These are phyloP conservation scores for Aspergillus aculeatinus DNA, from an alignment of 2,329 filamentous ascomycete species.

Conservation along the genomic window DNA sequence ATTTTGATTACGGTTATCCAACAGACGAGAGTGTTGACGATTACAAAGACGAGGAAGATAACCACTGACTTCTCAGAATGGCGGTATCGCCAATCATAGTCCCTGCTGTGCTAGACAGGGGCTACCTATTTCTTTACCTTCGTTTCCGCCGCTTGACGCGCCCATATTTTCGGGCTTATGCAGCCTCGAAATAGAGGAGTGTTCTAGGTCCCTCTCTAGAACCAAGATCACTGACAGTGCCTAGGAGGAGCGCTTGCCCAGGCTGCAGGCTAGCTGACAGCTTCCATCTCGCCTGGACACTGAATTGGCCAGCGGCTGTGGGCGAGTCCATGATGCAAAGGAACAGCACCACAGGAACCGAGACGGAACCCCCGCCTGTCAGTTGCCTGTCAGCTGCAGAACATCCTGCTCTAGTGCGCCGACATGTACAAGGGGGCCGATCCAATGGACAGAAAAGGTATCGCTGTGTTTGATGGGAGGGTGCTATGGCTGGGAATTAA, in stretches of 20 bases:
- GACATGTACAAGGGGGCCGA: neutral
- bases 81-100: neutral
- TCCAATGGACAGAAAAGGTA: neutral
- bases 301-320: neutral
- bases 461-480: neutral
- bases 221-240: neutral
- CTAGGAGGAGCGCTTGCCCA: neutral
- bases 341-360: neutral
- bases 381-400: slow-evolving; percentile 4
- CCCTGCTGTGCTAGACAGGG: neutral
- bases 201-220: neutral
- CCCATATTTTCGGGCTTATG: neutral
- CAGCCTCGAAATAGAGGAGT: neutral
- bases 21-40: neutral
- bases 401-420: neutral
- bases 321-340: neutral
- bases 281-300: neutral
- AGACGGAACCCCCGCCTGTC: slow-evolving; percentile 2
- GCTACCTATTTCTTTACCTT: neutral
- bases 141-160: neutral
- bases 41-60: neutral
- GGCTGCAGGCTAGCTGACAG: neutral
- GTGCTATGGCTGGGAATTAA: neutral
- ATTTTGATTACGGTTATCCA: neutral
- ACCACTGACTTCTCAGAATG: too few species aligned